Conservation (phyloP, 179 eudicot species). For the Amaranthus tricolor region DNA sequence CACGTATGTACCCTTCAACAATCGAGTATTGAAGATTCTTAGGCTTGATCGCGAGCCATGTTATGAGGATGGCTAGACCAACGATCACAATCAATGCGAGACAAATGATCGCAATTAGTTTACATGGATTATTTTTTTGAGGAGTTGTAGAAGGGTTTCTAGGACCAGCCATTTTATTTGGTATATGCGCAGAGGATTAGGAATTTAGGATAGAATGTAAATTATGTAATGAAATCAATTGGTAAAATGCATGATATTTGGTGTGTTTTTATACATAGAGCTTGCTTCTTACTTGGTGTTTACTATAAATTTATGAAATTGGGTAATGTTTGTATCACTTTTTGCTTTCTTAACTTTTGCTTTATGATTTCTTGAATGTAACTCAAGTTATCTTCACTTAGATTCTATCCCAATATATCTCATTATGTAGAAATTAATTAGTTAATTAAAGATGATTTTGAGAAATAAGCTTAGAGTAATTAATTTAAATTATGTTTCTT, state of each 20-base stretch:
- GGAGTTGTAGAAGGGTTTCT: not conserved
- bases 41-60: slow-evolving; percentile 15
- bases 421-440: not conserved
- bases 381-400: slow-evolving; percentile 16
- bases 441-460: not conserved
- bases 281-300: slow-evolving; percentile 10
- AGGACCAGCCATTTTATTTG: not conserved
- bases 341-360: slow-evolving; percentile 16
- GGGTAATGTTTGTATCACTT: not conserved
- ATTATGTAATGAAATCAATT: not conserved
- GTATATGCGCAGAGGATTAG: too few species aligned
- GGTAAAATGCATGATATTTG: not conserved
- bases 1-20: slow-evolving; percentile 7
- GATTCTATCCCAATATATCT: not conserved
- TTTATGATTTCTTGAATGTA: slow-evolving; percentile 18
- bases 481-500: not conserved
- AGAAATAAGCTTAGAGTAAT: not conserved
- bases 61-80: slow-evolving; percentile 11
- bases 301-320: slow-evolving; percentile 4
- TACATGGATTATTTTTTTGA: slow-evolving; percentile 3
- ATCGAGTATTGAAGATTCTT: slow-evolving; percentile 7
- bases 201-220: not conserved
- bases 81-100: slow-evolving; percentile 1
- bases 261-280: slow-evolving; percentile 5
- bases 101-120: not conserved